Base-by-base conservation (phyloP, 2,329 filamentous ascomycete genomes). In the Myriosclerotinia duriaeana region DNA sequence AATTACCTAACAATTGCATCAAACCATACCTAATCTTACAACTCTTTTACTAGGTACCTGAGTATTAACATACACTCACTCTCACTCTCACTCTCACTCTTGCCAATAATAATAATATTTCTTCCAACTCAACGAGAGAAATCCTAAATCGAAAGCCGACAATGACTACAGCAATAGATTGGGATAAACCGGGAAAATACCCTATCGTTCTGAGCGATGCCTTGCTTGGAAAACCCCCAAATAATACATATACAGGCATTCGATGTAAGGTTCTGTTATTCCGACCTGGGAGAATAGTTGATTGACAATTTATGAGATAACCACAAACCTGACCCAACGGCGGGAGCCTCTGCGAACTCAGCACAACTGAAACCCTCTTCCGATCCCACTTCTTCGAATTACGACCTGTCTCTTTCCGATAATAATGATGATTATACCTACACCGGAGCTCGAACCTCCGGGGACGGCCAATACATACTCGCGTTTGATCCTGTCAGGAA, bases 401-500 rank as follows among this genome's bases (percentile, higher is more conserved):
- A 82, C 70, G 82, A 82, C 58, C 77, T 79, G 66, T 81, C 84
- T n/a, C 86, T 84, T 76, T 69, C 65, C 64, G 84, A 87, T 69
- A 80, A 82, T 63, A 64, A 55, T 38, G 81, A 82, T 64, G 83
- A 83, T 65, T 88, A 89, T 73, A 79, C 83, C 40, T 89, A 87
- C 74, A 81, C 83, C 54, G 88, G 89, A 67, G 82, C 81, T 2
- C 82, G 87, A 63, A 83, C 82, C 65, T 83, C 81, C 34, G 82
- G 83, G 67, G 81, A 84, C 66, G 81, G 80, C 65, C 83, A 88
- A 75, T 88, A 85, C 74, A 84, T 88, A 48, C 83, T 96, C 62
- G 85, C 94, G 67, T 95, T 94, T 75, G 91, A 96, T 77, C 83
- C 89, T 11, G 80, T 83, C 22, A 87, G 86, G 63, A 87, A 94